These are phyloP conservation scores for Fusarium tjaetaba DNA, from an alignment of 2,329 filamentous ascomycete genomes.

Conservation along the genomic window DNA sequence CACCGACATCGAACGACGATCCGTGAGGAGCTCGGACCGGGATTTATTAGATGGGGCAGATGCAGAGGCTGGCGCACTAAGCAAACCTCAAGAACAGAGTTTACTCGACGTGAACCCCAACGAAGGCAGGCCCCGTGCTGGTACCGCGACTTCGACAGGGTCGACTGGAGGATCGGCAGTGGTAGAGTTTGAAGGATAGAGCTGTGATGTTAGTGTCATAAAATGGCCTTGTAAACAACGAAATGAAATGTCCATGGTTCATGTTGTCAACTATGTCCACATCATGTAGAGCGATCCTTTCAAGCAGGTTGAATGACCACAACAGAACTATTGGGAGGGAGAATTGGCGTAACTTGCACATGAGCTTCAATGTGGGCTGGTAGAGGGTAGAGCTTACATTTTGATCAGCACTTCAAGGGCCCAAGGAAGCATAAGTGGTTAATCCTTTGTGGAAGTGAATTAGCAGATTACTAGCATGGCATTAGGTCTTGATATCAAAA, in stretches of 20 bases:
- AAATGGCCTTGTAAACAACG: conserved; percentile 26
- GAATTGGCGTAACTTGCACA: conserved; percentile 24
- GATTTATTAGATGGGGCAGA: conserved; percentile 80
- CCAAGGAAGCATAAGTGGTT: neutral
- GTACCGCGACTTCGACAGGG: conserved; percentile 43
- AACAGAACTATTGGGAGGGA: conserved; percentile 7
- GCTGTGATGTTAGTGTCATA: neutral
- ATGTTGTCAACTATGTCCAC: conserved; percentile 21
- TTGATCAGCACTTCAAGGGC: neutral
- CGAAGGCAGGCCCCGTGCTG: conserved; percentile 41
- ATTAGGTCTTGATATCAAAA: neutral
- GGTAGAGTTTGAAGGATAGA: conserved; percentile 55
- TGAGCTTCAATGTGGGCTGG: conserved; percentile 3
- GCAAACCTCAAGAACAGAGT: conserved; percentile 47
- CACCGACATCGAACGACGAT: conserved; percentile 69
- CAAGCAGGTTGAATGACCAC: conserved; percentile 4
- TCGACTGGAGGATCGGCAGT: conserved; percentile 49
- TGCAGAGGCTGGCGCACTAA: conserved; percentile 67
- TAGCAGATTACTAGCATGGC: neutral
- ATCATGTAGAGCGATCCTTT: neutral
- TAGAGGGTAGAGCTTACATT: neutral
- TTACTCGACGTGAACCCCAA: conserved; percentile 48
- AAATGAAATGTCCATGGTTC: conserved; percentile 19
- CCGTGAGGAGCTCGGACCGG: conserved; percentile 72
- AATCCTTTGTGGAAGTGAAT: neutral